Evolutionary conservation across 805 yeast genomes (phyloP).

Genomic region (Wickerhamomyces ciferrii): DNA sequence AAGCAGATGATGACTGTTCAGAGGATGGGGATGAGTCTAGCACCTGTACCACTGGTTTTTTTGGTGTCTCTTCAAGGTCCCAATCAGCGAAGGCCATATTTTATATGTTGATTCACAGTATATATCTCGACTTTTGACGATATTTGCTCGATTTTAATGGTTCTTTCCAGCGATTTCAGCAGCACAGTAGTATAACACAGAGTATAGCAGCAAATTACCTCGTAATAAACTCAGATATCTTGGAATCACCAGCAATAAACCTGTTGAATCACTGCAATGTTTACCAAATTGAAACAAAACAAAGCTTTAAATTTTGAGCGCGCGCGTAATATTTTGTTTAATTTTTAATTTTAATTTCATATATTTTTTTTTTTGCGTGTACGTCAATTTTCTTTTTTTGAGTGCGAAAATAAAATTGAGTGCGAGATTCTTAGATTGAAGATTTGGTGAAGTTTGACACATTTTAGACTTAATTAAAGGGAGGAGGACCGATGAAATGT

Average conservation of each 20-base stretch:
- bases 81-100: slow-evolving; percentile 5
- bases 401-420: no score
- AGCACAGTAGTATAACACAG: no score
- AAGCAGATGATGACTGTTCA: slow-evolving; percentile 8
- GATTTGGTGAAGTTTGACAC: no score
- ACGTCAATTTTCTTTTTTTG: neutral
- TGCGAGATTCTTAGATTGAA: no score
- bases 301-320: neutral
- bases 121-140: no score
- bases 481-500: slow-evolving; percentile 2
- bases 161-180: neutral
- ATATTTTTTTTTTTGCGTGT: neutral
- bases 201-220: no score
- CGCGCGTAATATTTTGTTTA: neutral
- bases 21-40: slow-evolving; percentile 43
- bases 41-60: slow-evolving; percentile 36
- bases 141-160: no score
- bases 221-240: no score
- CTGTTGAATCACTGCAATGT: neutral
- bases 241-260: no score
- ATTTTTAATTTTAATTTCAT: neutral
- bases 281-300: neutral
- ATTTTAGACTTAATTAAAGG: neutral
- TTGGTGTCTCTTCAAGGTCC: slow-evolving; percentile 11
- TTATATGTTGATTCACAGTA: neutral